Percentiles rank a stretch among this genome's conserved stretches.
Conservation (phyloP, 75 land plant genomes). For the Sequoia sempervirens region DNA sequence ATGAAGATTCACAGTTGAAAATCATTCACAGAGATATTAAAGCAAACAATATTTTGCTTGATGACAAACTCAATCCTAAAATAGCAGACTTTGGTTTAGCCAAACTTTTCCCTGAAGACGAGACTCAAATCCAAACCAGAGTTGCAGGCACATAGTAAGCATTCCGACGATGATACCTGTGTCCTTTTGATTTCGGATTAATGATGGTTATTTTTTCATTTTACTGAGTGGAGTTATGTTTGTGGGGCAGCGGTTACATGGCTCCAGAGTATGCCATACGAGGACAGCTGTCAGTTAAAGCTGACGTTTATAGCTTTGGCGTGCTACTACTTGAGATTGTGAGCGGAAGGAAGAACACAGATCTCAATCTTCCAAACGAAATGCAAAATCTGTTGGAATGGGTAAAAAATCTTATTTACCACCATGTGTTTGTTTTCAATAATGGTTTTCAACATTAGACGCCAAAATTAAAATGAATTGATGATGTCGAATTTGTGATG, state of each 20-base stretch:
- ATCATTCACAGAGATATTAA: conserved; percentile 47
- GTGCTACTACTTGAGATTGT: conserved; percentile 6
- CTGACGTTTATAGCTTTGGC: conserved; percentile 13
- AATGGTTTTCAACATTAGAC: too few species aligned
- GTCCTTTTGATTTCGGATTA: background rate
- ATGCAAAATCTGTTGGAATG: background rate
- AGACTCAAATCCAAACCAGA: conserved; percentile 13
- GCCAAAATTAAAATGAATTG: background rate
- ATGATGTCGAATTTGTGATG: too few species aligned
- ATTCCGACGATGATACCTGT: background rate
- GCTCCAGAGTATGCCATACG: conserved; percentile 11
- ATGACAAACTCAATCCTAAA: conserved; percentile 24
- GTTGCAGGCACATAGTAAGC: conserved; percentile 18
- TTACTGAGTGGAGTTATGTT: background rate
- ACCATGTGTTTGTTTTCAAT: too few species aligned
- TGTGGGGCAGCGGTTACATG: background rate
- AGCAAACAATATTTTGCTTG: conserved; percentile 33
- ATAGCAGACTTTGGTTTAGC: conserved; percentile 37
- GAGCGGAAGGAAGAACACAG: conserved; percentile 3
- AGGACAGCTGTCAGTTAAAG: background rate
- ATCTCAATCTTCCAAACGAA: background rate
- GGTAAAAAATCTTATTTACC: background rate
- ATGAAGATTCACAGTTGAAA: conserved; percentile 23
- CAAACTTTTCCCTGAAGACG: conserved; percentile 14
- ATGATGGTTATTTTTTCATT: background rate